phyloP scores from a whole-genome alignment of 2,329 filamentous ascomycete species.

The Sclerotinia trifoliorum region DNA sequence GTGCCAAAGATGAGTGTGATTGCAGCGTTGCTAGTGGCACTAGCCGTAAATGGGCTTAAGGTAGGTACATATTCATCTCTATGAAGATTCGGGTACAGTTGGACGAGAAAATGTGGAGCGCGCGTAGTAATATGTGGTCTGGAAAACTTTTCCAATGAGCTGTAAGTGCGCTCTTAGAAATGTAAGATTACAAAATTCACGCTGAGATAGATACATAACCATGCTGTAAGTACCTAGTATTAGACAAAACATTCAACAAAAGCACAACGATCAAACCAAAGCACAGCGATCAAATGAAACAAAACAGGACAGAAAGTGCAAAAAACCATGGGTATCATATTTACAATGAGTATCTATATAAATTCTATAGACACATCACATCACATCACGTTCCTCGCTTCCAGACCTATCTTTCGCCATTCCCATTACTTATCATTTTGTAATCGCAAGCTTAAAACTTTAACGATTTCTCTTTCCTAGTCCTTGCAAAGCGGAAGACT shows the following conservation, averaged over 20 bases:
- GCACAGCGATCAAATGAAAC: background rate
- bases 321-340: slow-evolving; percentile 24
- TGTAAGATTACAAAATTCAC: too few relatives aligned
- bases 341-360: slow-evolving; percentile 21
- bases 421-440: background rate
- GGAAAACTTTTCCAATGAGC: background rate
- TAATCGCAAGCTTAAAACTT: background rate
- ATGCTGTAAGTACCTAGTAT: background rate
- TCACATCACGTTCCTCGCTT: too few relatives aligned
- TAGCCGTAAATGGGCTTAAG: too few relatives aligned
- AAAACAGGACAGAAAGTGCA: background rate
- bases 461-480: background rate
- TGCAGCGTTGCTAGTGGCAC: too few relatives aligned
- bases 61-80: too few relatives aligned
- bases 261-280: too few relatives aligned
- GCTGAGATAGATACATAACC: too few relatives aligned
- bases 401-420: background rate
- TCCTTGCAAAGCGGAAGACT: background rate
- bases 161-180: background rate
- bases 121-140: too few relatives aligned
- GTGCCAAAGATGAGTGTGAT: too few relatives aligned
- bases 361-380: background rate
- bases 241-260: too few relatives aligned
- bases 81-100: too few relatives aligned
- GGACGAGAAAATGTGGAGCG: too few relatives aligned